Evolutionary conservation across 1,284 basidiomycete genomes (phyloP), one percentile per base, ranked within the genome.

Genomic region (Garcileccinum viscosum): DNA sequence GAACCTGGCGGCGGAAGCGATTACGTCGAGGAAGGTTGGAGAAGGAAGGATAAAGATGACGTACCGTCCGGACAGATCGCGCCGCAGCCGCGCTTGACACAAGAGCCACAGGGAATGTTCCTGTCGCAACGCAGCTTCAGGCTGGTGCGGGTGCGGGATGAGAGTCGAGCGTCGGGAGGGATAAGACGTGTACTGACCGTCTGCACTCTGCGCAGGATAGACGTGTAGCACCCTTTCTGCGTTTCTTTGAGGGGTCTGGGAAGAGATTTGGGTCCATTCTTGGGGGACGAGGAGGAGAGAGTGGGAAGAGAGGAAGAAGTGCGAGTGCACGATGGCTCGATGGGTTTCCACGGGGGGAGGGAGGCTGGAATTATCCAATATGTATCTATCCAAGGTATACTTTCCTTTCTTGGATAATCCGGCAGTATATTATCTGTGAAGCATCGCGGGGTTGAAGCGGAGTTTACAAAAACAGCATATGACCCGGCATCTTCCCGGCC

Each of bases 51-150:
- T 63, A 38, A 27, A 53, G 72, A 70, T 56, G 68, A 78, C 83
- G 72, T 68, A 86, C 86, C 86, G 72, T 87, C 86, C 38, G 86
- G 86, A 75, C 85, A 93, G 70, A 93, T 93, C 70, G 91, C 89
- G 63, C 88, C 88, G 74, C 91, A 93, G n/a, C 91, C 91, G 72
- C 91, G 85, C 79, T 89, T 85, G 62, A 78, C 71, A 67, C 77
- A 78, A 2, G 78, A 78, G 65, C 82, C 80, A 68, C 80, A 82
- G 40, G 80, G 80, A 67, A 81, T 24, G 8, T 78, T 85, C 74
- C 92, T 87, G 83, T 94, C 93, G 78, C 92, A 94, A 22, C 91
- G 86, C 69, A 94, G 81, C 80, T 94, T 94, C 66, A 94, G 81
- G 74, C 91, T 92, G 24, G 9, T 53, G 62, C 32, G 42, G 30